Evolutionary conservation across 2,329 filamentous ascomycete species (phyloP).

Genomic region (Epichloe gansuensis): DNA sequence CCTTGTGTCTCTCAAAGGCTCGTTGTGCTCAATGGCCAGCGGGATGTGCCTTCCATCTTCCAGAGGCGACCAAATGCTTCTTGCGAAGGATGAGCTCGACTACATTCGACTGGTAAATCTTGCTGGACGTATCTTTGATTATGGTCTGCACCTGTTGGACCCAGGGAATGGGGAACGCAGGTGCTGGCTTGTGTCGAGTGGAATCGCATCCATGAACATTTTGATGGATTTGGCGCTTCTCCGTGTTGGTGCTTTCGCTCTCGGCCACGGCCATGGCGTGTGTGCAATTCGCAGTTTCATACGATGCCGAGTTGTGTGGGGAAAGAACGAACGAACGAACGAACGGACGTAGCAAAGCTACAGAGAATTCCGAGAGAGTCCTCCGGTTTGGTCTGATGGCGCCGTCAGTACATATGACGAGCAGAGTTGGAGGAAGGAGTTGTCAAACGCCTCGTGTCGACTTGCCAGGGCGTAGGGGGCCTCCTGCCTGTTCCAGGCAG

Average conservation of each 20-base stretch:
- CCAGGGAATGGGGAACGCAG: not conserved
- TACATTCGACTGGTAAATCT: conserved; percentile 26
- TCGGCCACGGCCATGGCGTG: conserved; percentile 3
- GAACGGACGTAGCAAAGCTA: not conserved
- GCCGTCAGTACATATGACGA: not conserved
- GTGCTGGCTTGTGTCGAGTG: not conserved
- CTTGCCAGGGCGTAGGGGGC: not conserved
- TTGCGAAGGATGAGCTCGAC: conserved; percentile 44
- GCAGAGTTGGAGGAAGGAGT: not conserved
- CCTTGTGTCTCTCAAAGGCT: conserved; percentile 34
- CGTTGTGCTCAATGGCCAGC: conserved; percentile 24
- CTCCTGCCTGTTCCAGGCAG: not conserved
- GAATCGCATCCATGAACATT: not conserved
- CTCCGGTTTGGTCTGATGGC: too few species aligned
- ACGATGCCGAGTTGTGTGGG: not conserved
- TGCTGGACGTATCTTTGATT: conserved; percentile 10
- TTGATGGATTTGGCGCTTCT: not conserved
- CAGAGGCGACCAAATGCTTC: conserved; percentile 55
- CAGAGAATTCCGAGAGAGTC: too few species aligned
- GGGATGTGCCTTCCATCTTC: conserved; percentile 49
- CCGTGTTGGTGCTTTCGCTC: conserved; percentile 1
- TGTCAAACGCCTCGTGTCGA: not conserved
- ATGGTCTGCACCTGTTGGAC: conserved; percentile 1
- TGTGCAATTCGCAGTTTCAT: not conserved
- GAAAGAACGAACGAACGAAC: not conserved